These are phyloP conservation scores for Barnettozyma siamensis DNA, from an alignment of 805 yeast genomes.

Conservation along the genomic window DNA sequence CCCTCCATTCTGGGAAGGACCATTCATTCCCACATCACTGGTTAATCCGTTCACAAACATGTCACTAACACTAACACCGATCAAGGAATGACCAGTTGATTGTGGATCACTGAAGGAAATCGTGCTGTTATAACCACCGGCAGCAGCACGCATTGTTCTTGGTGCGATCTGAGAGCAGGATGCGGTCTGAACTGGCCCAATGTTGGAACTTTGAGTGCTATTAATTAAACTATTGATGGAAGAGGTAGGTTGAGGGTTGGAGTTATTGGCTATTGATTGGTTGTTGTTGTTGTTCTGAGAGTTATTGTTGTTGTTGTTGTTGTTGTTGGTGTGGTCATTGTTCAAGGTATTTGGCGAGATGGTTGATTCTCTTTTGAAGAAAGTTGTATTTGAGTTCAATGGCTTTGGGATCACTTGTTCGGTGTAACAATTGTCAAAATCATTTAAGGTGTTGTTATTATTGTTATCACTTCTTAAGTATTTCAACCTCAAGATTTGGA, in stretches of 20 bases:
- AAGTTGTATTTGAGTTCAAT: slow-evolving; percentile 12
- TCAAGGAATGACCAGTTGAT: slow-evolving; percentile 10
- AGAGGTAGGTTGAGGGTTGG: neutral
- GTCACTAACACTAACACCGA: slow-evolving; percentile 23
- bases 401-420: slow-evolving; percentile 26
- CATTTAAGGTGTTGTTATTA: slow-evolving; percentile 12
- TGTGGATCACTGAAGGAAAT: slow-evolving; percentile 16
- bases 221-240: slow-evolving; percentile 4
- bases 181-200: slow-evolving; percentile 17
- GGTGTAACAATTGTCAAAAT: slow-evolving; percentile 20
- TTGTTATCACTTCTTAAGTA: slow-evolving; percentile 21
- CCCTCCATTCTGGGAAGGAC: neutral
- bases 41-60: slow-evolving; percentile 25
- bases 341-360: slow-evolving; percentile 1
- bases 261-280: no score
- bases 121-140: slow-evolving; percentile 15
- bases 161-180: slow-evolving; percentile 30
- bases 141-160: slow-evolving; percentile 26
- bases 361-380: slow-evolving; percentile 12
- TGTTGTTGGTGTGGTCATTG: neutral
- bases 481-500: slow-evolving; percentile 26
- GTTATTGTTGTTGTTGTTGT: neutral
- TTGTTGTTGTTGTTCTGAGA: slow-evolving; percentile 5
- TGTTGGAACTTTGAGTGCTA: neutral
- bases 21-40: slow-evolving; percentile 13